Conservation (phyloP, 2,329 filamentous ascomycete genomes). For the Xylaria sp. region DNA sequence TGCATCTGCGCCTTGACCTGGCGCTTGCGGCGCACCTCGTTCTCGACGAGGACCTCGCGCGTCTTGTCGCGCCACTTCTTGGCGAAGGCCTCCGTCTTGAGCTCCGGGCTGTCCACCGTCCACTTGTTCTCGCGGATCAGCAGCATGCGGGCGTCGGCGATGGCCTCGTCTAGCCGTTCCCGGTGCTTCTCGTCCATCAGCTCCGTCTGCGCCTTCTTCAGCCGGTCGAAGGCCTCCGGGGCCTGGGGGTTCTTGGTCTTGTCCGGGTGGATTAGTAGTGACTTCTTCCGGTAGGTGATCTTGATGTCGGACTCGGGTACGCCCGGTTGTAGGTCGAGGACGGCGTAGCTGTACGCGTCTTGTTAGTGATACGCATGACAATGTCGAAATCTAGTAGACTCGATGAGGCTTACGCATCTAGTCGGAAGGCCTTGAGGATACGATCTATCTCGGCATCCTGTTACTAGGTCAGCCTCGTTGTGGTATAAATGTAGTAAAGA, state of each 20-base stretch:
- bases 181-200: constrained; percentile 96
- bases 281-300: constrained; percentile 92
- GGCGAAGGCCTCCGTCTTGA: constrained; percentile 85
- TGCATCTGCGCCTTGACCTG: constrained; percentile 96
- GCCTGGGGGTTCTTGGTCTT: constrained; percentile 92
- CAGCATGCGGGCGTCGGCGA: constrained; percentile 94
- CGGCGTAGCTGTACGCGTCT: constrained; percentile 74
- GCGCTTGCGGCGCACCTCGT: constrained; percentile 83
- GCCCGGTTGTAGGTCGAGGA: constrained; percentile 94
- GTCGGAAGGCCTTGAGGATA: constrained; percentile 89
- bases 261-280: constrained; percentile 98
- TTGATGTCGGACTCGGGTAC: constrained; percentile 98
- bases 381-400: neutral
- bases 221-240: constrained; percentile 93
- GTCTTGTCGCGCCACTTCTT: constrained; percentile 91
- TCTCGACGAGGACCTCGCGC: constrained; percentile 89
- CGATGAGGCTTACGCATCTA: constrained; percentile 63
- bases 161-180: constrained; percentile 87
- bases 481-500: constrained; percentile 6
- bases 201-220: constrained; percentile 93
- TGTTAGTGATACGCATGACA: constrained; percentile 14
- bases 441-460: constrained; percentile 97
- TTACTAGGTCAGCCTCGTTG: constrained; percentile 38
- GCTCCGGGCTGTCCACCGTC: constrained; percentile 87
- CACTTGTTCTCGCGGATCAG: constrained; percentile 95